These are phyloP conservation scores for Domatiomyces catenatus DNA, from an alignment of 2,329 filamentous ascomycete species.

Conservation along the genomic window DNA sequence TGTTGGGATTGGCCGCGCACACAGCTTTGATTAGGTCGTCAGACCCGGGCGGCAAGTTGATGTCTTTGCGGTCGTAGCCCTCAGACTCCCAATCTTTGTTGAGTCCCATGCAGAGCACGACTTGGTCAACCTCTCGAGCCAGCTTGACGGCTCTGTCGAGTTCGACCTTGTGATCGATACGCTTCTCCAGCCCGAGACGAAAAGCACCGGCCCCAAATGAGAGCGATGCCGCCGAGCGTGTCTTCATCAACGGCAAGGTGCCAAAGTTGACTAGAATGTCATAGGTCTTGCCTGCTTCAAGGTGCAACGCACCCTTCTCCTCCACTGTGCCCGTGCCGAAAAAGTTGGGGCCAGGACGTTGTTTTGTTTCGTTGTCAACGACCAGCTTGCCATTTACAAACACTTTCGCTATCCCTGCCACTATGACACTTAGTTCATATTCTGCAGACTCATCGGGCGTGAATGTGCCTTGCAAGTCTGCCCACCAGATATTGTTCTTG, in stretches of 20 bases:
- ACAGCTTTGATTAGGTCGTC: constrained; percentile 49
- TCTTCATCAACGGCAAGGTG: constrained; percentile 42
- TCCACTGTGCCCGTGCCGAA: constrained; percentile 50
- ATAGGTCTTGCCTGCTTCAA: constrained; percentile 47
- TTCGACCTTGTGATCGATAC: constrained; percentile 42
- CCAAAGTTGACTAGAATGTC: constrained; percentile 44
- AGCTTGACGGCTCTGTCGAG: constrained; percentile 52
- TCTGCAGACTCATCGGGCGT: constrained; percentile 44
- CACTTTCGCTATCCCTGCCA: constrained; percentile 50
- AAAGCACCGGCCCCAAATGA: constrained; percentile 44
- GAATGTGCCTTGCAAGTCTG: constrained; percentile 45
- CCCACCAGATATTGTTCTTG: constrained; percentile 40
- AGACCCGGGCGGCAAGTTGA: constrained; percentile 38
- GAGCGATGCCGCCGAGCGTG: constrained; percentile 34
- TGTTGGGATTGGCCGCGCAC: constrained; percentile 50
- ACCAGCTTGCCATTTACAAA: constrained; percentile 47
- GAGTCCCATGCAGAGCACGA: constrained; percentile 61
- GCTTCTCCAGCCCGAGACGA: constrained; percentile 45
- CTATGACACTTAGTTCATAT: constrained; percentile 52
- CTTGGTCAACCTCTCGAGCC: constrained; percentile 57
- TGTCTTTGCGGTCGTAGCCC: constrained; percentile 44
- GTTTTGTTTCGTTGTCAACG: constrained; percentile 51
- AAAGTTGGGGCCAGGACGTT: constrained; percentile 48
- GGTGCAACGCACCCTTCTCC: constrained; percentile 41
- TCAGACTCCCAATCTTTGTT: constrained; percentile 73